These are phyloP conservation scores for Hypoxylon lenormandii DNA, from an alignment of 495 filamentous ascomycete species.

Conservation along the genomic window DNA sequence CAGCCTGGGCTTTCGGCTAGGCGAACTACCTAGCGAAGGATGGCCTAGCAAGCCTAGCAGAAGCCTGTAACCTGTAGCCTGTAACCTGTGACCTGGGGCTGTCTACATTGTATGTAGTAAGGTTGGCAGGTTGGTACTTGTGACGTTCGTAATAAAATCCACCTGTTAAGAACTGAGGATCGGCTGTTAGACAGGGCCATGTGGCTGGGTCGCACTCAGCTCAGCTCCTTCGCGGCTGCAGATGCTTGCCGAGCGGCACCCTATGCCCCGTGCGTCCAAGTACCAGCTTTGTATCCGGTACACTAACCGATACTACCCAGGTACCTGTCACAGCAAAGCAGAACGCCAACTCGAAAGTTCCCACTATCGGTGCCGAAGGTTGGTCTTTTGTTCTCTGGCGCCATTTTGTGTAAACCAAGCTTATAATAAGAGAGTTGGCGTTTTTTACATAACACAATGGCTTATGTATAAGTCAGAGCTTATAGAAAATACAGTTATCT, in stretches of 20 bases:
- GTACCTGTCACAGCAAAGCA: not conserved
- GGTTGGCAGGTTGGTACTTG: not conserved
- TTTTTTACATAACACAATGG: too few relatives aligned
- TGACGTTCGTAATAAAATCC: conserved; percentile 44
- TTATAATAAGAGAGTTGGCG: too few relatives aligned
- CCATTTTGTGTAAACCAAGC: too few relatives aligned
- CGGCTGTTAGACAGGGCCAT: conserved; percentile 49
- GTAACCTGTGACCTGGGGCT: too few relatives aligned
- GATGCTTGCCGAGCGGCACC: conserved; percentile 46
- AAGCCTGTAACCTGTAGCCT: too few relatives aligned
- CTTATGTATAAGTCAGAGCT: too few relatives aligned
- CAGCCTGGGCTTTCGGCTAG: too few relatives aligned
- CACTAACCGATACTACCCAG: not conserved
- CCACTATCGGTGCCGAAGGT: not conserved
- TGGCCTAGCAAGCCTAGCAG: too few relatives aligned
- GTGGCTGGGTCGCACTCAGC: conserved; percentile 48
- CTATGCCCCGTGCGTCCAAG: conserved; percentile 33
- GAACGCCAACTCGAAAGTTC: not conserved
- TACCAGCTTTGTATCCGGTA: conserved; percentile 25
- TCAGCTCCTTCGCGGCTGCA: conserved; percentile 48
- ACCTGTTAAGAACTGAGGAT: conserved; percentile 40
- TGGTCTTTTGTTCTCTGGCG: not conserved
- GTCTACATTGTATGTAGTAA: too few relatives aligned
- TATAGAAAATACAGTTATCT: too few relatives aligned
- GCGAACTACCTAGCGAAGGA: conserved; percentile 1